A percentile compares a stretch with the other conserved stretches of the same genome.
Evolutionary conservation across 768 basidiomycete genomes (phyloP).

Genomic region (Leccinum truebloodii): DNA sequence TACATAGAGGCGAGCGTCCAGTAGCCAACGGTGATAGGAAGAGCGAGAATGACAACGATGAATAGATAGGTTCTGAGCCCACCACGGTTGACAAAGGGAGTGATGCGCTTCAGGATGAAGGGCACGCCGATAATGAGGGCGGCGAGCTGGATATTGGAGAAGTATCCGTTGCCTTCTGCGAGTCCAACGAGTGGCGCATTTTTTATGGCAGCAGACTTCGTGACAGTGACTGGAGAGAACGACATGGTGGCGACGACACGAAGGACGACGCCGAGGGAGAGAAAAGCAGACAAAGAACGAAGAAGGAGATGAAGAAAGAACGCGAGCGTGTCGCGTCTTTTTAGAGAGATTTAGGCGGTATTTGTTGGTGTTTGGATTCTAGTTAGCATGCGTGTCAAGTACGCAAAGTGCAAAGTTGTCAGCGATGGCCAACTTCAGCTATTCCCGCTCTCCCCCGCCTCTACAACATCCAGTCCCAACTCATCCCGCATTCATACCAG

Average conservation of each 20-base stretch:
- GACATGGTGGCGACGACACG: conserved; percentile 36
- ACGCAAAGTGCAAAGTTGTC: neutral
- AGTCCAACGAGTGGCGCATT: conserved; percentile 83
- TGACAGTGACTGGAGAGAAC: conserved; percentile 54
- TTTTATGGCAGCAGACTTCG: conserved; percentile 76
- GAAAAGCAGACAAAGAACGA: conserved; percentile 9
- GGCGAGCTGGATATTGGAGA: conserved; percentile 81
- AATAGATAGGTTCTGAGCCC: conserved; percentile 88
- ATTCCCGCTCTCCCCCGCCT: conserved; percentile 68
- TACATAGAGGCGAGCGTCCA: conserved; percentile 88
- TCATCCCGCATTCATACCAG: conserved; percentile 83
- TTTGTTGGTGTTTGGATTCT: conserved; percentile 23
- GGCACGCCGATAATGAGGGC: conserved; percentile 77
- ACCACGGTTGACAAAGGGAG: conserved; percentile 80
- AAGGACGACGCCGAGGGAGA: conserved; percentile 11
- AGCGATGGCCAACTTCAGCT: conserved; percentile 34
- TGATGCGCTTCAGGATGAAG: conserved; percentile 76
- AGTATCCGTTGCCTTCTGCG: conserved; percentile 83
- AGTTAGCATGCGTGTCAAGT: neutral
- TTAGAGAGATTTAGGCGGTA: conserved; percentile 19
- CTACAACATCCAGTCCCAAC: conserved; percentile 88
- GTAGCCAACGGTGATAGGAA: conserved; percentile 82
- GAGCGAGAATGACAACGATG: conserved; percentile 68
- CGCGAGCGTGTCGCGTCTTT: conserved; percentile 1
- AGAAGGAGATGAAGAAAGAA: conserved; percentile 5